Base-by-base conservation (phyloP, 1,284 basidiomycete genomes). In the Pseudozyma sp. region DNA sequence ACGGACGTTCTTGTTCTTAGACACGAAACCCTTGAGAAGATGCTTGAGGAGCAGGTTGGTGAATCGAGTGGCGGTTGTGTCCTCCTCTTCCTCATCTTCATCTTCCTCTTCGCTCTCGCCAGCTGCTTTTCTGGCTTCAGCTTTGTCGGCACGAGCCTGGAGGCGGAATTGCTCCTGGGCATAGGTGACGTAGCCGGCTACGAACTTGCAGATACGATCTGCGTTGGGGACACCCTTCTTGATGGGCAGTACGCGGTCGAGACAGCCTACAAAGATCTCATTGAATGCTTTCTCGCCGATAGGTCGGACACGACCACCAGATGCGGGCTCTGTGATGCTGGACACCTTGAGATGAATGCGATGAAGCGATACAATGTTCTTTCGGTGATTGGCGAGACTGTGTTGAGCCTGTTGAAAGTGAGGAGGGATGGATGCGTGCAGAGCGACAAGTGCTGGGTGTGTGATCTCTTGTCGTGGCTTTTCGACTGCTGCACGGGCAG, bases 1-100 rank as follows among this genome's bases (percentile, higher is more conserved):
- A 12, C 95, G 89, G 25, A 93, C 91, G 58, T 89, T 89, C 87
- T 96, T 97, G 87, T 95, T 92, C 86, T 96, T 97, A 3, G 95
- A 92, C 12, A 88, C 85, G 85, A 95, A 95, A 0, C 95, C 95
- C 66, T 90, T 89, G 56, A 95, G 87, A 25, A 97, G 88, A 86
- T 93, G 93, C 52, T 89, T 89, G 59, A 97, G 87, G 4, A 97
- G 86, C 18, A 83, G 78, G 14, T 89, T 86, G 1, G 92, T 87
- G 78, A 97, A 94, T 58, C 94, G 89, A 0, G 92, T 89, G 0
- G 90, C 89, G 0, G 90, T 86, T 0, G 91, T 92, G 40, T 92
- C 90, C 13, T 90, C 89, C 13, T 93, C 91, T 10, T 92, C 90
- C 5, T 90, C 89, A 3, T 78, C 81, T 31, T 85, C 83, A 3